Evolutionary conservation across 805 yeast species (phyloP), one percentile per base, ranked within the genome.

Genomic region (Metschnikowia lunata): DNA sequence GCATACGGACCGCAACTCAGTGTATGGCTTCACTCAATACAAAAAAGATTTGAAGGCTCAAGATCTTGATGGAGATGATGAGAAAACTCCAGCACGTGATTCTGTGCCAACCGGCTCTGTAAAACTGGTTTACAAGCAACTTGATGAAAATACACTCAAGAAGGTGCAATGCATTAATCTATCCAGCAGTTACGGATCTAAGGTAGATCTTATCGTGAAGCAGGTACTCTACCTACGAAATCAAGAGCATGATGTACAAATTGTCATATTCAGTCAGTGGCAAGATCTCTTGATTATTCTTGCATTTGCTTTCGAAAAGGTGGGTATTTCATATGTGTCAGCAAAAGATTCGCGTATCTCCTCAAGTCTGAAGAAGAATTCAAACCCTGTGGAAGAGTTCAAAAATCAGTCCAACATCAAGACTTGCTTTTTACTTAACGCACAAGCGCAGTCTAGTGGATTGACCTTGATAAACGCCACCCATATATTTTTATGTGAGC

Each of bases 261-360:
- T 91, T 35, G 83, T 93, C 10, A 66, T 93, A 0, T 93, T 88
- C 59, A 88, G 97, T 14, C 98, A 90, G 60, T 91, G 95, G 90
- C 74, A 80, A 23, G 88, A 80, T 30, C 77, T 90, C 62, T 63
- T 93, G 34, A 74, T 72, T 33, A 72, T 88, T 15, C 61, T 93
- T 27, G 81, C 83, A 0, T 68, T 74, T 26, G 90, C 96, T 0
- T 68, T 91, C 47, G 71, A 67, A 15, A 71, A 74, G 34, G 81
- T 84, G 49, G 74, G 74, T 6, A 75, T 90, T 18, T 58, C 68
- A 7, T 78, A 70, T 51, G 69, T 86, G 3, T 83, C 86, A 1
- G 77, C 85, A 2, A 64, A 67, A 55, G 75, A 73, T 1, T 61
- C 70, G 10, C 50, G 37, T 15, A 42, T 51, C 1, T 28, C 49